These are phyloP conservation scores for Parmelia sp. DNA, from an alignment of 495 filamentous ascomycete species.

Conservation along the genomic window DNA sequence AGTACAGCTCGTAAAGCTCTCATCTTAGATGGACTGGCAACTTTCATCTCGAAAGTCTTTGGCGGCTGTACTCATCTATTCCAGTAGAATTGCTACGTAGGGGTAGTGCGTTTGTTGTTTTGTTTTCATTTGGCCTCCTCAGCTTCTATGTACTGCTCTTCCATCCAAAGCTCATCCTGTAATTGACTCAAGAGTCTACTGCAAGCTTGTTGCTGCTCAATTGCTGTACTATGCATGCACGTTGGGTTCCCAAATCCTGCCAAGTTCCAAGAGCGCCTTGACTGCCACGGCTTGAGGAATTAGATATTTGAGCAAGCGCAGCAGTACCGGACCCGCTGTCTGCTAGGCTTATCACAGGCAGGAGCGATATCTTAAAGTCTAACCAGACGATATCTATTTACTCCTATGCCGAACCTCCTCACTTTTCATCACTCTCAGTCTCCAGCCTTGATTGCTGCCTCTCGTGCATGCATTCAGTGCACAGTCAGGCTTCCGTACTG, in stretches of 20 bases:
- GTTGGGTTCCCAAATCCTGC: not conserved
- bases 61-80: not conserved
- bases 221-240: not conserved
- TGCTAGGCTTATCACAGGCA: not conserved
- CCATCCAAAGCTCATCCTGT: not conserved
- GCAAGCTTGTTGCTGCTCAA: not conserved
- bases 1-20: not conserved
- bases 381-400: not conserved
- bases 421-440: not conserved
- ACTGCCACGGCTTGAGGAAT: not conserved
- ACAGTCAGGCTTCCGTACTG: not conserved
- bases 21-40: not conserved
- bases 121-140: not conserved
- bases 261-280: not conserved
- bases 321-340: not conserved
- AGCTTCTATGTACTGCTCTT: not conserved
- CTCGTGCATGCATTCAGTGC: not conserved
- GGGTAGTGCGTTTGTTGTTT: not conserved
- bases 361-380: not conserved
- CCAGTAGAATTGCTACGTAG: not conserved
- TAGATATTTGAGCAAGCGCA: not conserved
- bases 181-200: not conserved
- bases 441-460: not conserved
- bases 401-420: not conserved
- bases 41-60: not conserved